Evolutionary conservation across 768 basidiomycete genomes (phyloP), one percentile per base, ranked within the genome.

Genomic region (Tremella fuciformis): DNA sequence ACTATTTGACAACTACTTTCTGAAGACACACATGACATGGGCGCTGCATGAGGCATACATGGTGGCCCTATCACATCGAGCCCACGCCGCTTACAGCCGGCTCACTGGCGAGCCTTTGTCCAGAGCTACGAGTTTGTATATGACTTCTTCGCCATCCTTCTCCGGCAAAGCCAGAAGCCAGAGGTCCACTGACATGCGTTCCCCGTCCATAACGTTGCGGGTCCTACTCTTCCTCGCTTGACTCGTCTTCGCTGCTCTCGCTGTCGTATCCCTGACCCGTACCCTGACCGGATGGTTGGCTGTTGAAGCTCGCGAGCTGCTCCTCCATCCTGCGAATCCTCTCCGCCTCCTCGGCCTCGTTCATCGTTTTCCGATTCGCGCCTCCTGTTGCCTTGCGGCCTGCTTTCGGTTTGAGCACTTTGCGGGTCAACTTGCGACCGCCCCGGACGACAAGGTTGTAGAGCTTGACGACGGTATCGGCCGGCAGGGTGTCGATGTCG

Each of bases 341-440:
- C 80, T 91, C 91, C 8, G 89, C 88, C 79, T 99, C 94, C 34
- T 87, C 88, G 64, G 91, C 89, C 79, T 98, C 92, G 73, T 97
- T 91, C 89, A 97, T 93, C 73, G 88, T 89, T 82, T 92, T 91
- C 58, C 91, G 86, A 77, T 92, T 91, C 48, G 91, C 80, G 8
- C 92, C 91, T 42, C 91, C 92, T 2, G 90, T 92, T 0, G 67
- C 72, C 50, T 67, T 67, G 21, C 65, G 52, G n/a, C 64, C 62
- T 34, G 64, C 57, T 57, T 74, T 69, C 53, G 29, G 59, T 57
- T 11, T 57, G 57, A 26, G 29, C 60, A 50, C 46, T 18, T 13
- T 60, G 55, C 64, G 53, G 38, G 54, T 59, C 21, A 38, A 52
- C 57, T 68, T 62, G 50, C 51, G 59, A 50, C 53, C 47, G 48